A percentile compares a stretch with the other conserved stretches of the same genome.
phyloP scores from a whole-genome alignment of 768 basidiomycete genomes.

The Gloeopeniophorella convolvens region DNA sequence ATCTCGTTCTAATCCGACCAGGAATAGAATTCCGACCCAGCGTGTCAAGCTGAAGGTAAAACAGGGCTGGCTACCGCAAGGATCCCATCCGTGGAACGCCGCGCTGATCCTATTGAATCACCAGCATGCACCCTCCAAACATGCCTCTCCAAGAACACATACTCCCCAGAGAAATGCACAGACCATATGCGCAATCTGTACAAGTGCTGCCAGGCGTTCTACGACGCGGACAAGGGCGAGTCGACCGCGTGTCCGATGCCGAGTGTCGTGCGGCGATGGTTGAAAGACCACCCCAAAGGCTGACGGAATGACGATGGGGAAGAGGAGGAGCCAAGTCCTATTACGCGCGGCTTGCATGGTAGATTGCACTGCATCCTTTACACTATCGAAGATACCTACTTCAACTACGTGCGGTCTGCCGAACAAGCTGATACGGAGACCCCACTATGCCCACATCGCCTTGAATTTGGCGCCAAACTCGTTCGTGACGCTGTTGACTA shows the following conservation, averaged over 20 bases:
- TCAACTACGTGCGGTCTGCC: no score
- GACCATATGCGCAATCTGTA: constrained; percentile 47
- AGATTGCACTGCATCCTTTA: not conserved
- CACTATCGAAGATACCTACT: no score
- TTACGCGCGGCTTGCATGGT: no score
- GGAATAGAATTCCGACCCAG: constrained; percentile 5
- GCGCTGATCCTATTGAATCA: constrained; percentile 1
- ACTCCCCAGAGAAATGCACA: constrained; percentile 57
- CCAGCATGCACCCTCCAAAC: constrained; percentile 58
- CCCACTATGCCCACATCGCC: constrained; percentile 42
- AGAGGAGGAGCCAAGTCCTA: not conserved
- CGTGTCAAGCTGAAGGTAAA: constrained; percentile 20
- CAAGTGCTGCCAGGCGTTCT: constrained; percentile 54
- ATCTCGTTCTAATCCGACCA: no score
- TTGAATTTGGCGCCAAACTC: constrained; percentile 57
- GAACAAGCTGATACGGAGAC: no score
- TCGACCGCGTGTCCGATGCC: constrained; percentile 60
- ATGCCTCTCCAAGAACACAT: constrained; percentile 60
- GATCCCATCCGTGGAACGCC: not conserved
- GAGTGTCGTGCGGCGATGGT: constrained; percentile 49
- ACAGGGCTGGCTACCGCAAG: not conserved
- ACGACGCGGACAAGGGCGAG: constrained; percentile 36
- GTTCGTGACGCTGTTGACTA: constrained; percentile 36
- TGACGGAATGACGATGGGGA: no score
- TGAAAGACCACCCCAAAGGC: constrained; percentile 42